These are phyloP conservation scores for Akanthomyces uredinophilus DNA, from an alignment of 2,329 filamentous ascomycete species.

Conservation along the genomic window DNA sequence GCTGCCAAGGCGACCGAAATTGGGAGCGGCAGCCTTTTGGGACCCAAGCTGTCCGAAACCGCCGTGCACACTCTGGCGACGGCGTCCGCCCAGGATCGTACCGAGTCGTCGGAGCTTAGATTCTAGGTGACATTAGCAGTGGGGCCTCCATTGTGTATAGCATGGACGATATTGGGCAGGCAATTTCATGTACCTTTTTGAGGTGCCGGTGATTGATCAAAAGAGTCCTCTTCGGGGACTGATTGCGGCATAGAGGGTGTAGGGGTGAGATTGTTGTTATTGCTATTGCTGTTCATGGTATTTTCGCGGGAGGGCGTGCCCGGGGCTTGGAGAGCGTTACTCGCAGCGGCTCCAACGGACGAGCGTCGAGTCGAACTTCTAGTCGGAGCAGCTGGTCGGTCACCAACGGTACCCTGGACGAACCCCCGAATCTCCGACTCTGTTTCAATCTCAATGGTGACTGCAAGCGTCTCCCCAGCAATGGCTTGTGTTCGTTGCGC, in stretches of 20 bases:
- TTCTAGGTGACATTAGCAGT: constrained; percentile 34
- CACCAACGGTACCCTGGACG: constrained; percentile 37
- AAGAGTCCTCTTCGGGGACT: constrained; percentile 31
- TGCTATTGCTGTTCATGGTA: constrained; percentile 1
- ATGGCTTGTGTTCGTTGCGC: constrained; percentile 70
- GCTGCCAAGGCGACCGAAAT: constrained; percentile 59
- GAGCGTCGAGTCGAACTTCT: constrained; percentile 39
- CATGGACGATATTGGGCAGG: neutral
- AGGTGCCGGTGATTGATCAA: constrained; percentile 8
- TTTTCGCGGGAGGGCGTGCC: constrained; percentile 3
- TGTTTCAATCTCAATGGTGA: constrained; percentile 81
- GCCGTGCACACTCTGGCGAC: constrained; percentile 62
- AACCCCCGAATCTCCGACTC: constrained; percentile 81
- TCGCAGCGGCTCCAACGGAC: constrained; percentile 26
- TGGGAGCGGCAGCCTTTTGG: constrained; percentile 41
- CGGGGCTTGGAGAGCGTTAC: neutral
- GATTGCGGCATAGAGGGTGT: constrained; percentile 9
- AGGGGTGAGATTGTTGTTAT: neutral
- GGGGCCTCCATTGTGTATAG: neutral
- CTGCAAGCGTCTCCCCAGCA: constrained; percentile 74
- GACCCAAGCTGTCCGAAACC: constrained; percentile 55
- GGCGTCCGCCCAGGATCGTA: constrained; percentile 59
- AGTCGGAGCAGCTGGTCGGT: constrained; percentile 30
- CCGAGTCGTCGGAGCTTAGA: constrained; percentile 60
- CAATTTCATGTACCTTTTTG: constrained; percentile 9